Evolutionary conservation across 1,284 basidiomycete species (phyloP), one percentile per base, ranked within the genome.

Genomic region (Cryptococcus sp.): DNA sequence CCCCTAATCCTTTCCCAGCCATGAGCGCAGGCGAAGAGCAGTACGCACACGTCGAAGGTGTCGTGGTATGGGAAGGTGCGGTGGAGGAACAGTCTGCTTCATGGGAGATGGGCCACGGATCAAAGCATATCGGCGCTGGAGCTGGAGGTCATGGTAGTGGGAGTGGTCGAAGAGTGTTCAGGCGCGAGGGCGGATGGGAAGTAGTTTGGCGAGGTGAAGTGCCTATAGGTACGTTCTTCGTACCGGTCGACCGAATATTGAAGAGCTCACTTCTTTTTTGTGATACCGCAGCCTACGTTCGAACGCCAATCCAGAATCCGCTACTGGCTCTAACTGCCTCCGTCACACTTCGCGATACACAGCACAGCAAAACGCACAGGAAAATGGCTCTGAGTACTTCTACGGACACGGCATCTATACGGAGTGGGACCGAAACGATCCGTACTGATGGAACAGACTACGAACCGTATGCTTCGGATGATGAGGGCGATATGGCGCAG

Each of bases 281-380:
- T 23, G 44, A 46, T 61, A 53, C 45, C 44, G 46, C 41, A 79
- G 90, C 86, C 0, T 93, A 88, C 73, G 79, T 92, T 39, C 82
- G 86, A 29, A 85, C 90, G n/a, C 81, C 82, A 46, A 83, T 88
- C 43, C 67, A 79, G 1, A 85, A 91, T 63, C 91, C 91, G 3
- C 74, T 93, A 5, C 81, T 93, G 17, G 91, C 87, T 64, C 75
- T 94, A 19, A 94, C 91, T 0, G 82, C 86, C 3, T 91, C 89
- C 0, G 83, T 86, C 15, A 93, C 91, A 0, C 78, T 93, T 17
- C 84, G 91, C 50, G 88, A 91, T 40, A 87, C 84, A 63, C 83
- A 86, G 0, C 73, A 56, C 26, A 55, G 47, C 25, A 58, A 46
- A 38, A 52, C 52, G 19, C 55, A 63, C 26, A 59, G 62, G 22